Evolutionary conservation across 1,139 yeast species (phyloP).

Genomic region (Sugiyamaella japonica): DNA sequence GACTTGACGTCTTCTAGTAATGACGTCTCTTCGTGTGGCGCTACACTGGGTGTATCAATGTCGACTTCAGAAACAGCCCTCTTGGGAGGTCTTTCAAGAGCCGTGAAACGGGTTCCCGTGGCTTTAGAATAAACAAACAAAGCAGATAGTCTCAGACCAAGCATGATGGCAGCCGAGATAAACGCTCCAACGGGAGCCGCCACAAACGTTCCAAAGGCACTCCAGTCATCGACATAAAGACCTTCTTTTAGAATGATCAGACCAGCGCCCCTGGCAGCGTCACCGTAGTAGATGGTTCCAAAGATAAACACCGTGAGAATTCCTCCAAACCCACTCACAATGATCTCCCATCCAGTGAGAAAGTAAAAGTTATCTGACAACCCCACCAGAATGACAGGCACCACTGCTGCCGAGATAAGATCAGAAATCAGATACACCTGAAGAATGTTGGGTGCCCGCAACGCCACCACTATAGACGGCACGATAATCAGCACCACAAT

Average conservation of each 20-base stretch:
- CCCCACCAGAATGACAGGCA: slow-evolving; percentile 84
- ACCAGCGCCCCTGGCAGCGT: slow-evolving; percentile 76
- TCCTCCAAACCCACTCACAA: slow-evolving; percentile 83
- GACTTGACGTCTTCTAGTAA: slow-evolving; percentile 8
- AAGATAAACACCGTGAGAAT: slow-evolving; percentile 75
- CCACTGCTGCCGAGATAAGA: slow-evolving; percentile 78
- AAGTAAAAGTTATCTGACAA: slow-evolving; percentile 61
- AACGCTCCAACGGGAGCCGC: slow-evolving; percentile 86
- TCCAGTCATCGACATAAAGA: slow-evolving; percentile 82
- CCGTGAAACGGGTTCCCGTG: slow-evolving; percentile 53
- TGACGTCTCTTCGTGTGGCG: slow-evolving; percentile 13
- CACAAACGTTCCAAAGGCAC: slow-evolving; percentile 91
- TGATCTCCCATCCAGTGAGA: slow-evolving; percentile 77
- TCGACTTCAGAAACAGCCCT: neutral
- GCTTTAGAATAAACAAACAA: slow-evolving; percentile 44
- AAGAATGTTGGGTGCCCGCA: slow-evolving; percentile 76
- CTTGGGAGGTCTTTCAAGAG: slow-evolving; percentile 51
- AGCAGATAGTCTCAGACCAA: slow-evolving; percentile 51
- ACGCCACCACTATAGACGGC: slow-evolving; percentile 82
- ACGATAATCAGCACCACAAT: slow-evolving; percentile 74
- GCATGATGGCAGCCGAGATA: slow-evolving; percentile 53
- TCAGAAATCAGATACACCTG: slow-evolving; percentile 91
- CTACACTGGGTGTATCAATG: neutral
- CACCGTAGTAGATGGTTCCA: slow-evolving; percentile 74
- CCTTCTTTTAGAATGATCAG: slow-evolving; percentile 75